Conservation (phyloP, 176 grass and related monocot genomes). For the Stipa capillata region DNA sequence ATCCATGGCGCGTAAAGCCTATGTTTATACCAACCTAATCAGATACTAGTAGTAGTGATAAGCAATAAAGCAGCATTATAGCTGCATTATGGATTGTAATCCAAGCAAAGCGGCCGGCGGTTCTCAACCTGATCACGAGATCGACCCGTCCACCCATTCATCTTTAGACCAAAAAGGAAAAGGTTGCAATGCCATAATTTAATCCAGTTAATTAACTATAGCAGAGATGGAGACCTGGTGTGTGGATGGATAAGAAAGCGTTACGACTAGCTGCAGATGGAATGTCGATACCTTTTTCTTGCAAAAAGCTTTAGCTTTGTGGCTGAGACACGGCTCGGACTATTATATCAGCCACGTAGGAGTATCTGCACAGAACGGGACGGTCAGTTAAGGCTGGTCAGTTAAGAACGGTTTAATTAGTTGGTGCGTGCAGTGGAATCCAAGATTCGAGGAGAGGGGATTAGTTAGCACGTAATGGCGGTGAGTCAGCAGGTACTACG, state of each 20-base stretch:
- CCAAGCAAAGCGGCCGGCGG: slow-evolving; percentile 21
- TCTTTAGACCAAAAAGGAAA: not conserved
- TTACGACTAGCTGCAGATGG: not conserved
- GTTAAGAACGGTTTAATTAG: not conserved
- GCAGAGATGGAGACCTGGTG: too few relatives aligned
- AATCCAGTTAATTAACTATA: not conserved
- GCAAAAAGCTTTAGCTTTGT: not conserved
- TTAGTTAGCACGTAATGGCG: not conserved
- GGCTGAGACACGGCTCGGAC: not conserved
- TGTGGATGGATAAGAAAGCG: too few relatives aligned
- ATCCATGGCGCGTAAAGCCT: not conserved
- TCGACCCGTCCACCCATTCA: not conserved
- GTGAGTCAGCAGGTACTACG: not conserved
- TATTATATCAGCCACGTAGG: not conserved
- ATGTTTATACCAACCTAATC: not conserved
- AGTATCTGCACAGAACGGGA: not conserved
- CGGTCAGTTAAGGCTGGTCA: not conserved
- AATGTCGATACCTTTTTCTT: not conserved
- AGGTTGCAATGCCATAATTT: not conserved
- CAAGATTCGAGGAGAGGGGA: slow-evolving; percentile 12
- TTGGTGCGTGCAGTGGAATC: not conserved
- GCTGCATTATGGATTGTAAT: slow-evolving; percentile 21
- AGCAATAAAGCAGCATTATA: slow-evolving; percentile 9
- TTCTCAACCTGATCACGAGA: not conserved
- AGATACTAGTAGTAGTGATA: not conserved